Evolutionary conservation across 2,329 filamentous ascomycete species (phyloP).

Genomic region (Gaeumannomyces sp.): DNA sequence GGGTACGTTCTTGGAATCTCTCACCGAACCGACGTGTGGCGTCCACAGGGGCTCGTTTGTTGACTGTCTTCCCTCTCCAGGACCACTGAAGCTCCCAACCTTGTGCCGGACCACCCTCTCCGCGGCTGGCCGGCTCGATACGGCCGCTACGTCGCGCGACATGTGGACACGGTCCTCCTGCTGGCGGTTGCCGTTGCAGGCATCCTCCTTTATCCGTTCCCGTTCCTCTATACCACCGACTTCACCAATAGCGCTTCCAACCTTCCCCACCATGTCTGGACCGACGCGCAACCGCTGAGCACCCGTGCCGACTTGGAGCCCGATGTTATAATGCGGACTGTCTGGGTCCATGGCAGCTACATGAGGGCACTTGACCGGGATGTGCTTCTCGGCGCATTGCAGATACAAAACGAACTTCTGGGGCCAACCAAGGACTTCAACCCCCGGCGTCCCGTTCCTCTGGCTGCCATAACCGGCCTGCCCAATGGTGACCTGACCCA

Average conservation of each 20-base stretch:
- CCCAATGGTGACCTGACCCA: slow-evolving; percentile 32
- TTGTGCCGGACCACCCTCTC: slow-evolving; percentile 59
- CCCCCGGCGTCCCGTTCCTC: slow-evolving; percentile 33
- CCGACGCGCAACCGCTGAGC: slow-evolving; percentile 59
- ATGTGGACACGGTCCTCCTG: slow-evolving; percentile 69
- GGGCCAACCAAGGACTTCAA: slow-evolving; percentile 52
- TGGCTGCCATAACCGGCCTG: slow-evolving; percentile 17
- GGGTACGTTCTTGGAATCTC: slow-evolving; percentile 49
- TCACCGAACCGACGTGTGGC: background rate
- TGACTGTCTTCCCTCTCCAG: slow-evolving; percentile 31
- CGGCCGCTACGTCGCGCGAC: slow-evolving; percentile 62
- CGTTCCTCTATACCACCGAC: slow-evolving; percentile 68
- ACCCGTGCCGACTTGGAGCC: slow-evolving; percentile 36
- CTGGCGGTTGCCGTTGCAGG: slow-evolving; percentile 67
- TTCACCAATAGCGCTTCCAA: slow-evolving; percentile 65
- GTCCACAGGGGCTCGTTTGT: slow-evolving; percentile 5
- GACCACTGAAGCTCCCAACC: slow-evolving; percentile 66
- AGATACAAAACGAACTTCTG: slow-evolving; percentile 64
- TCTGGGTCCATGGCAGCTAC: slow-evolving; percentile 76
- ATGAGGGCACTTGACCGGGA: slow-evolving; percentile 66
- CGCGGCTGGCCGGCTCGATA: slow-evolving; percentile 61
- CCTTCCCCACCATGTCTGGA: slow-evolving; percentile 76
- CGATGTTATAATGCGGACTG: slow-evolving; percentile 75
- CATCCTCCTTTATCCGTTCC: slow-evolving; percentile 65
- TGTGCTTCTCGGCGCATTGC: slow-evolving; percentile 59